phyloP scores from a whole-genome alignment of 352 stramenopile species.

The Thalassiosira livingstoniorum region DNA sequence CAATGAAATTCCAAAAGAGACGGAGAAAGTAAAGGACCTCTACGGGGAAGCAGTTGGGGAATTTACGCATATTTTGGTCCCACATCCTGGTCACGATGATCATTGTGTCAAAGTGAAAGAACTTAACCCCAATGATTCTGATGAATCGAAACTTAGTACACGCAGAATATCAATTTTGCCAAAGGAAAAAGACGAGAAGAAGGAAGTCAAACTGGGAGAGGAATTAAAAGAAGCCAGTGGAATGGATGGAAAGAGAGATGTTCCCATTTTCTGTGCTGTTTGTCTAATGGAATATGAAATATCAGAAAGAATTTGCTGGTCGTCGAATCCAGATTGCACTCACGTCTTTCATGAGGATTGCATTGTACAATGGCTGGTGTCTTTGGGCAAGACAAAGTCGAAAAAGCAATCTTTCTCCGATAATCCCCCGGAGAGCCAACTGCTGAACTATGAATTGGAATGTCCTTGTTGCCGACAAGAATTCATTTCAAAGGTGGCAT shows the following conservation, averaged over 20 bases:
- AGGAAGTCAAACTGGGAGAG: not conserved
- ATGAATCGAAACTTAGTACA: not conserved
- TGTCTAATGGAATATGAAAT: slow-evolving; percentile 65
- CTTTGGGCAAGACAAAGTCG: slow-evolving; percentile 32
- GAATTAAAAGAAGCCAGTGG: not conserved
- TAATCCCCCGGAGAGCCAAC: slow-evolving; percentile 16
- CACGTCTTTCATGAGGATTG: slow-evolving; percentile 76
- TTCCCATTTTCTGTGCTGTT: slow-evolving; percentile 57
- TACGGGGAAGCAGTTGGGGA: not conserved
- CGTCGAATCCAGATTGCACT: slow-evolving; percentile 53
- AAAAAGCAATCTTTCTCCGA: slow-evolving; percentile 30
- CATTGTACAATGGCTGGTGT: slow-evolving; percentile 67
- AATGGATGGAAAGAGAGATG: slow-evolving; percentile 5
- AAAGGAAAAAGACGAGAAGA: slow-evolving; percentile 13
- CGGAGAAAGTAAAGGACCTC: no score
- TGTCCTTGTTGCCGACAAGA: slow-evolving; percentile 65
- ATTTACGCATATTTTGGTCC: slow-evolving; percentile 38
- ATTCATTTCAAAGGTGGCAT: slow-evolving; percentile 46
- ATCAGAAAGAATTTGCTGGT: slow-evolving; percentile 60
- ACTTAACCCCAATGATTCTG: not conserved
- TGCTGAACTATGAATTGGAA: slow-evolving; percentile 46
- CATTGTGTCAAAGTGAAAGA: not conserved
- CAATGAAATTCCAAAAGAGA: no score
- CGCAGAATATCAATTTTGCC: not conserved
- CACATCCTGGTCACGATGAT: slow-evolving; percentile 16